Evolutionary conservation across 306 rosid species (phyloP).

Genomic region (Lagenaria siceraria): DNA sequence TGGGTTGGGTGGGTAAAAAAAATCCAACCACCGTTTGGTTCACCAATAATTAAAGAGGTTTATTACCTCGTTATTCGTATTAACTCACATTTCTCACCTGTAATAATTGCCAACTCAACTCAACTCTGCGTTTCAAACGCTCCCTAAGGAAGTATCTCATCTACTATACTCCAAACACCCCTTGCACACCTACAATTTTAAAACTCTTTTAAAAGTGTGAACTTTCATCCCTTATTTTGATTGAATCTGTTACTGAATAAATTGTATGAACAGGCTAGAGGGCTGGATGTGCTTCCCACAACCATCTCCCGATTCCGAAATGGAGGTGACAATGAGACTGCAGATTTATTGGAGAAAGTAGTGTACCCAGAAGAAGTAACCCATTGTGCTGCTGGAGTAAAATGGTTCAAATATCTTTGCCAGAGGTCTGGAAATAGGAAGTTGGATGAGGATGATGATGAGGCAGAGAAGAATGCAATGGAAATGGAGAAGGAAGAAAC

Average conservation of each 20-base stretch:
- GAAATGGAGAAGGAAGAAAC: slow-evolving; percentile 26
- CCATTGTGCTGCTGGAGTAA: slow-evolving; percentile 82
- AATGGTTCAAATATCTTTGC: slow-evolving; percentile 70
- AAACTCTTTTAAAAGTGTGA: not conserved
- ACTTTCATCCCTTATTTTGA: not conserved
- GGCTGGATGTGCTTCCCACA: slow-evolving; percentile 74
- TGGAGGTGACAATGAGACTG: slow-evolving; percentile 54
- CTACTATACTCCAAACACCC: not conserved
- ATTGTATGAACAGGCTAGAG: slow-evolving; percentile 51
- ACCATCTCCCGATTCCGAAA: slow-evolving; percentile 54
- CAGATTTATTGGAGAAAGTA: slow-evolving; percentile 62
- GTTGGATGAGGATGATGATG: slow-evolving; percentile 10
- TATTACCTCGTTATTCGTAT: too few species aligned
- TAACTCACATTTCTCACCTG: too few species aligned
- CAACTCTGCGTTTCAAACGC: too few species aligned
- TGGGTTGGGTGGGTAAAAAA: too few species aligned
- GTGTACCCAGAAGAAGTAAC: slow-evolving; percentile 78
- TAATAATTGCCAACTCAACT: too few species aligned
- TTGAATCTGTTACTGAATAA: not conserved
- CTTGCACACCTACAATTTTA: not conserved
- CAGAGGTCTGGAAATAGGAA: slow-evolving; percentile 17
- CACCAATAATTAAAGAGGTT: too few species aligned
- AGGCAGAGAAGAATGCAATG: slow-evolving; percentile 8
- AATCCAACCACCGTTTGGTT: too few species aligned
- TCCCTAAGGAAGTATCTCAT: not conserved